These are phyloP conservation scores for Chalara sp. DNA, from an alignment of 2,329 filamentous ascomycete species.

Conservation along the genomic window DNA sequence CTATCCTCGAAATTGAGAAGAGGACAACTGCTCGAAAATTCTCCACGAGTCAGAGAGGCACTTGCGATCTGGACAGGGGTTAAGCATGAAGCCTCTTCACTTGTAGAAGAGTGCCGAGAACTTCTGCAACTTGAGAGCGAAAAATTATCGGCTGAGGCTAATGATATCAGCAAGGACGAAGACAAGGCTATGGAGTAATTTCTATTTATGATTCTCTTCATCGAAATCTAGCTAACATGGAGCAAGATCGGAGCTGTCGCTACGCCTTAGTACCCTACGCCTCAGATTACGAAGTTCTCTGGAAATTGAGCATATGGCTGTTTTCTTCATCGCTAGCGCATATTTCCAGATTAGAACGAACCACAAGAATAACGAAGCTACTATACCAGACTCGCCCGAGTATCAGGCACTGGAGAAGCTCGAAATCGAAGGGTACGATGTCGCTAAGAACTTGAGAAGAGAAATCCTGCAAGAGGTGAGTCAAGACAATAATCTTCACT, in stretches of 20 bases:
- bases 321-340: slow-evolving; percentile 80
- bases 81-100: slow-evolving; percentile 37
- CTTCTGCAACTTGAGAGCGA: slow-evolving; percentile 46
- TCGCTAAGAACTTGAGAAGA: slow-evolving; percentile 68
- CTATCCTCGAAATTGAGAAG: slow-evolving; percentile 57
- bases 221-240: neutral
- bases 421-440: slow-evolving; percentile 69
- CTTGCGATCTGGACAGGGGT: slow-evolving; percentile 61
- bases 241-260: neutral
- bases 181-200: slow-evolving; percentile 17
- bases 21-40: slow-evolving; percentile 76
- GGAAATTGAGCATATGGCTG: slow-evolving; percentile 73
- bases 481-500: slow-evolving; percentile 1
- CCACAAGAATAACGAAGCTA: slow-evolving; percentile 43
- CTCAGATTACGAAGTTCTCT: slow-evolving; percentile 65
- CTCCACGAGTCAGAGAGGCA: slow-evolving; percentile 52
- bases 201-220: slow-evolving; percentile 12
- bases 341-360: slow-evolving; percentile 79
- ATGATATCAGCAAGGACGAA: neutral
- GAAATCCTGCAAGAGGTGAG: slow-evolving; percentile 62
- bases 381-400: slow-evolving; percentile 58
- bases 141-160: slow-evolving; percentile 1
- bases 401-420: slow-evolving; percentile 60
- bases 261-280: slow-evolving; percentile 46
- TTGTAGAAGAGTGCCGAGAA: slow-evolving; percentile 58